These are phyloP conservation scores for Coemansia sp. DNA, from an alignment of 192 early-diverging fungal species.

Conservation along the genomic window DNA sequence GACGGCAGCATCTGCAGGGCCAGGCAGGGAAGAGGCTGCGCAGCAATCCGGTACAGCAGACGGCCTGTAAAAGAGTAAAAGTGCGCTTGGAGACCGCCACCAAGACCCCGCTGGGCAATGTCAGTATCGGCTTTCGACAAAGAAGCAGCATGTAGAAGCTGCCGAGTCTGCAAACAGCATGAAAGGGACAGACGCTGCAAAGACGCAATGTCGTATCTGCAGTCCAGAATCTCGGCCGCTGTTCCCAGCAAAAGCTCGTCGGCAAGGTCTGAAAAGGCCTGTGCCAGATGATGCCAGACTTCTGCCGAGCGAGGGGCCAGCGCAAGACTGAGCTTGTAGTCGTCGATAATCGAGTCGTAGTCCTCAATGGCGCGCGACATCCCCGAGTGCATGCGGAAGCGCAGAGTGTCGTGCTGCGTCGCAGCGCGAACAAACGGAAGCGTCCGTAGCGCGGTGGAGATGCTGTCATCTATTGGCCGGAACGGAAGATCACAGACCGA, in stretches of 20 bases:
- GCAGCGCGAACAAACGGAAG: constrained; percentile 47
- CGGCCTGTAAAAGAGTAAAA: constrained; percentile 24
- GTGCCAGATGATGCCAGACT: constrained; percentile 40
- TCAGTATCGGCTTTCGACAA: neutral
- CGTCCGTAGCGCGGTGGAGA: constrained; percentile 19
- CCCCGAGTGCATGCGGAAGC: constrained; percentile 45
- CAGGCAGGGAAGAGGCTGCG: constrained; percentile 32
- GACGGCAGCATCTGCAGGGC: constrained; percentile 39
- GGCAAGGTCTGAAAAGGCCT: constrained; percentile 43
- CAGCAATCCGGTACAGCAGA: constrained; percentile 34
- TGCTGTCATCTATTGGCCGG: neutral
- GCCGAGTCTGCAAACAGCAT: constrained; percentile 35
- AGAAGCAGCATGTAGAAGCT: constrained; percentile 17
- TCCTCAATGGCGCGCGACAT: constrained; percentile 40
- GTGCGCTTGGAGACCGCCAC: constrained; percentile 14
- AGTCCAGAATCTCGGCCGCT: constrained; percentile 32
- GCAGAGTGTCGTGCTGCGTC: constrained; percentile 37
- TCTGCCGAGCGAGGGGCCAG: constrained; percentile 29
- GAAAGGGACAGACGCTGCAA: constrained; percentile 40
- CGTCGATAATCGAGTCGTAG: constrained; percentile 49
- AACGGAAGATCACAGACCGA: constrained; percentile 12
- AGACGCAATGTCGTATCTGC: constrained; percentile 30
- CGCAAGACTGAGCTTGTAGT: constrained; percentile 46
- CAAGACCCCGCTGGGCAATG: neutral
- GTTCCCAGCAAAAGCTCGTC: constrained; percentile 49